Base-by-base conservation (phyloP, 2,329 filamentous ascomycete species). In the Diplocarpon mali region DNA sequence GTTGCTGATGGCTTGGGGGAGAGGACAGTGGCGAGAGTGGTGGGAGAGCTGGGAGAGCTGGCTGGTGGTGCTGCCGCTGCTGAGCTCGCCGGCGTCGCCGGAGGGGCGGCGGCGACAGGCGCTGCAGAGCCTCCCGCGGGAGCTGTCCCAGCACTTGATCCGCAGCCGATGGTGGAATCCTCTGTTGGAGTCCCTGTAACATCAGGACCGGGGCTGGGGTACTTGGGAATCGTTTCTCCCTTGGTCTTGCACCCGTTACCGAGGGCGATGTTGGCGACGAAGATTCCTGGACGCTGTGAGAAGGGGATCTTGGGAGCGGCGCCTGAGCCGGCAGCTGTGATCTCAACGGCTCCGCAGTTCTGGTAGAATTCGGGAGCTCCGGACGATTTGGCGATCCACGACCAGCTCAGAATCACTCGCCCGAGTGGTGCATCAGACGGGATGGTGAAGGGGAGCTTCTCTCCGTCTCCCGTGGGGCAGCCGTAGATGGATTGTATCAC, bases 121-220 rank as follows among this genome's bases (percentile, higher is more conserved):
- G 9, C 27, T 31, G 38, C 27, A 16, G 38, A 13, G 7, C 10
- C 15, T 9, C 14, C 38, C 15, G 38, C 28, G 11, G 34, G n/a
- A 16, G 38, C 5, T 9, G 15, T n/a, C 2, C 11, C 27, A 15
- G 29, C 24, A 10, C 20, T 11, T 2, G 40, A 27, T 3, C 17
- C 15, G 24, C 40, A 42, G 34, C 34, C 40, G 14, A 14, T 17
- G 24, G 35, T 12, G 2, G 34, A 36, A 10, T 20, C 27, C 13
- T n/a, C 12, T 11, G 13, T 14, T 17, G 32, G 32, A 4, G 34
- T n/a, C 14, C 40, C 40, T 4, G 27, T 31, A 24, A 31, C 20
- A 31, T 42, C 40, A 2, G 40, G 40, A 3, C 40, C 40, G 1
- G 40, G 40, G 16, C 36, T 37, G 11, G 40, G 40, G 15, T 30